Base-by-base conservation (phyloP, 2,329 filamentous ascomycete genomes). In the Alternaria arborescens region DNA sequence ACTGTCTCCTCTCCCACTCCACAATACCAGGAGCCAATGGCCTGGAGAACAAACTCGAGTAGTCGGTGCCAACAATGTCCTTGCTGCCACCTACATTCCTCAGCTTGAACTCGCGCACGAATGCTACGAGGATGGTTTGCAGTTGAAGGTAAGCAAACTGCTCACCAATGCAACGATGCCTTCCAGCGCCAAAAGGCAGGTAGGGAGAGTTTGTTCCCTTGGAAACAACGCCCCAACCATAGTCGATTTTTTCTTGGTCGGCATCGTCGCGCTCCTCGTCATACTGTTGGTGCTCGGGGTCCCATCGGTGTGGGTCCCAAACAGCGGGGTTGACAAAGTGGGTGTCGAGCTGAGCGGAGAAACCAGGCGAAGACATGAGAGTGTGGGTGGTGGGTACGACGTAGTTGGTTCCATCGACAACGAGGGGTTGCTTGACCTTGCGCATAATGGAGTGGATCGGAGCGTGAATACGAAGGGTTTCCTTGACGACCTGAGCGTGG, bases 371-470 rank as follows among this genome's bases (percentile, higher is more conserved):
- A 40, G 94, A 89, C 67, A 98, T 88, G 44, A 98, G 88, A 38
- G 87, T 88, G 82, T 97, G 93, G 44, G 86, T 88, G 5, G 91
- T 87, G 8, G 94, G 94, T 66, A 98, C 88, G 58, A 92, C 88
- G 75, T 90, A 97, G 70, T 90, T 90, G 42, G 92, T 96, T 66
- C 91, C 91, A 30, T 93, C 88, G 26, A 97, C 87, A 11, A 88
- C 86, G 87, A 97, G 92, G 60, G 94, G 93, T 67, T 88, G 87
- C 83, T 94, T 97, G 78, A 97, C 94, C 71, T 92, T 91, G 71
- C 94, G 92, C 85, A 98, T 88, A 74, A 98, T 97, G 52, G 92
- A 95, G 85, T 97, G 94, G 73, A 98, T 97, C 1, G 94, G 94
- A 1, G 93, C 91, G 78, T 97, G 92, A 16, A 97, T 84, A 65